Evolutionary conservation across 2,329 filamentous ascomycete genomes (phyloP).

Genomic region (Madurella fahalii): DNA sequence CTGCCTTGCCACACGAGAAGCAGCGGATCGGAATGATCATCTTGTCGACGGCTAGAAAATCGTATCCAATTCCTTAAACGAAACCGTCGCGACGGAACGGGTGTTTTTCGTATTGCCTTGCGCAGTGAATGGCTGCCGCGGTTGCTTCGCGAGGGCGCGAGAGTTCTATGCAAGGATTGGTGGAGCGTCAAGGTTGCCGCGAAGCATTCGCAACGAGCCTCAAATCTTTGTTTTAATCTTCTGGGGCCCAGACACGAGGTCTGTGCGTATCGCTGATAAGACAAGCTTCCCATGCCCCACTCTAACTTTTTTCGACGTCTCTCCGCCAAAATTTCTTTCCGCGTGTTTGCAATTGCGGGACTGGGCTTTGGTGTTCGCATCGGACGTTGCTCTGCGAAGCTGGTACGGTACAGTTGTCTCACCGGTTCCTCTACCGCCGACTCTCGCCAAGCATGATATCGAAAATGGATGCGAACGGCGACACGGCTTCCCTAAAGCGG

Average conservation of each 20-base stretch:
- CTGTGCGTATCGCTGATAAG: constrained; percentile 26
- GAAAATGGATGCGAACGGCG: constrained; percentile 26
- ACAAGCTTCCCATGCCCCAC: constrained; percentile 23
- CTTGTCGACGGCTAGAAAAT: constrained; percentile 34
- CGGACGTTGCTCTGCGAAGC: constrained; percentile 3
- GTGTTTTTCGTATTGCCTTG: neutral
- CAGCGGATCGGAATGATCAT: constrained; percentile 99
- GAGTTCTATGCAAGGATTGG: too few relatives aligned
- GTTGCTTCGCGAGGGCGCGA: neutral
- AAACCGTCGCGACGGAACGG: too few relatives aligned
- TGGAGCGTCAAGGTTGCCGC: neutral
- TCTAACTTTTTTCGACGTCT: constrained; percentile 26
- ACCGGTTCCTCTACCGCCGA: neutral
- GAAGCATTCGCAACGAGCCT: constrained; percentile 4
- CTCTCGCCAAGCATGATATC: constrained; percentile 13
- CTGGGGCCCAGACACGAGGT: constrained; percentile 12
- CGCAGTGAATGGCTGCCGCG: neutral
- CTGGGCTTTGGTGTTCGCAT: constrained; percentile 5
- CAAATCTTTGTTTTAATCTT: constrained; percentile 21
- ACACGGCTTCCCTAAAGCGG: constrained; percentile 29
- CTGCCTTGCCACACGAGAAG: constrained; percentile 98
- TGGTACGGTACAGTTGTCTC: neutral
- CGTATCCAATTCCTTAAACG: neutral
- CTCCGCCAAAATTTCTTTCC: constrained; percentile 28
- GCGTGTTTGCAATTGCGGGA: constrained; percentile 18